phyloP scores from a whole-genome alignment of 1,284 basidiomycete genomes.

The Cryptococcus floricola region DNA sequence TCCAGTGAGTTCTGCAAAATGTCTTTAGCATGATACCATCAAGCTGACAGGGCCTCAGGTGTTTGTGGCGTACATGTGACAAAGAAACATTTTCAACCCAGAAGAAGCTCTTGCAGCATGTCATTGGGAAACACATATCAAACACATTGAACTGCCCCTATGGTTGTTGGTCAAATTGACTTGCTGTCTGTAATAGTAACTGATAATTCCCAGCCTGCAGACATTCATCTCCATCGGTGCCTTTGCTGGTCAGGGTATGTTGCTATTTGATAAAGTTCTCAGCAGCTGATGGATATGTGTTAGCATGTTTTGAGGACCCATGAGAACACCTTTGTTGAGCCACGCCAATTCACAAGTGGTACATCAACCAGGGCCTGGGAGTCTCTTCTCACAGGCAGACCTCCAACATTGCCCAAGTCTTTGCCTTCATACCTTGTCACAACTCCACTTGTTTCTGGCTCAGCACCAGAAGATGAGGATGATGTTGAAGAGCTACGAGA shows the following conservation, averaged over 20 bases:
- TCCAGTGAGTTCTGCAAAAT: slow-evolving; percentile 4
- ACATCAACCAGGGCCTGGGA: no score
- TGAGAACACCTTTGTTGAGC: slow-evolving; percentile 6
- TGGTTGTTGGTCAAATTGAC: slow-evolving; percentile 7
- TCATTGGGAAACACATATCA: slow-evolving; percentile 31
- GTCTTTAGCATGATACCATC: neutral
- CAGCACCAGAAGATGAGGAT: neutral
- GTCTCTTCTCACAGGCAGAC: no score
- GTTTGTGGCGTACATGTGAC: slow-evolving; percentile 33
- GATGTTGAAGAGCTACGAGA: slow-evolving; percentile 14
- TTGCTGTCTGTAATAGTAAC: neutral
- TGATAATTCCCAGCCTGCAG: neutral
- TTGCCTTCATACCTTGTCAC: slow-evolving; percentile 2
- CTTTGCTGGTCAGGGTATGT: neutral
- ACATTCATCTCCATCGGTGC: neutral
- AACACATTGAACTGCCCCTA: slow-evolving; percentile 29
- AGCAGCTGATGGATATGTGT: neutral
- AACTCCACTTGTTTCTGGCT: slow-evolving; percentile 17
- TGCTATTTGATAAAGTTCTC: no score
- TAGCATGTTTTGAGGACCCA: slow-evolving; percentile 31
- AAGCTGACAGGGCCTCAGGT: slow-evolving; percentile 8
- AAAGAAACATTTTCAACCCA: slow-evolving; percentile 26
- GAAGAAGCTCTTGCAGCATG: slow-evolving; percentile 27
- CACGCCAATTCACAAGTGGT: no score
- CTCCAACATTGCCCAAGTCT: no score